Evolutionary conservation across 805 yeast species (phyloP).

Genomic region (Yarrowia sp.): DNA sequence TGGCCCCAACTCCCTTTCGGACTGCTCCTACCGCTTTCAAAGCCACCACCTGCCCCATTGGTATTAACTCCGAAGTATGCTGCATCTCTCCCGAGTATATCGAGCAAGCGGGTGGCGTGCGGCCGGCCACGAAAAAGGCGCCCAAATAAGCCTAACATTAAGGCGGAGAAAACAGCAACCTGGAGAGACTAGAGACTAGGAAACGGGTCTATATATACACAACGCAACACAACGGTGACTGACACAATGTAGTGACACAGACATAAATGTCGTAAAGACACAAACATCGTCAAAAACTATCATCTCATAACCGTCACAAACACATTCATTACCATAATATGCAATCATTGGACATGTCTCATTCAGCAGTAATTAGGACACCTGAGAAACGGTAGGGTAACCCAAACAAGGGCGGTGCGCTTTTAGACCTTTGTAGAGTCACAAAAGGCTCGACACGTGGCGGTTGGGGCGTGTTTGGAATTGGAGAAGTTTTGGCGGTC

Average conservation of each 20-base stretch:
- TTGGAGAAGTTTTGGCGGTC: no score
- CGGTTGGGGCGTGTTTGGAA: no score
- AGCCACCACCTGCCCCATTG: neutral
- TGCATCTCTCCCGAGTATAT: neutral
- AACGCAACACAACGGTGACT: no score
- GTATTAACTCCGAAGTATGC: slow-evolving; percentile 3
- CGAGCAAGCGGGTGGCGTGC: neutral
- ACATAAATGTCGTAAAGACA: neutral
- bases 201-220: neutral
- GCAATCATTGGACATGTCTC: neutral
- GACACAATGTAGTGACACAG: no score
- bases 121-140: neutral
- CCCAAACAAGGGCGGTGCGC: neutral
- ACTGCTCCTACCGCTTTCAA: no score
- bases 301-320: no score
- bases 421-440: neutral
- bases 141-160: neutral
- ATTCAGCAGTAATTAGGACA: neutral
- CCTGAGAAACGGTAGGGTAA: neutral
- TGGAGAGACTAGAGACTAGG: neutral
- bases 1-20: no score
- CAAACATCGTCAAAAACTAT: neutral
- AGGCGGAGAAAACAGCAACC: neutral
- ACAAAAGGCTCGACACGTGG: no score
- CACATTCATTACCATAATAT: neutral